Percentiles rank a stretch among this genome's conserved stretches.
These are phyloP conservation scores for Grosmannia huntii DNA, from an alignment of 2,329 filamentous ascomycete genomes.

Conservation along the genomic window DNA sequence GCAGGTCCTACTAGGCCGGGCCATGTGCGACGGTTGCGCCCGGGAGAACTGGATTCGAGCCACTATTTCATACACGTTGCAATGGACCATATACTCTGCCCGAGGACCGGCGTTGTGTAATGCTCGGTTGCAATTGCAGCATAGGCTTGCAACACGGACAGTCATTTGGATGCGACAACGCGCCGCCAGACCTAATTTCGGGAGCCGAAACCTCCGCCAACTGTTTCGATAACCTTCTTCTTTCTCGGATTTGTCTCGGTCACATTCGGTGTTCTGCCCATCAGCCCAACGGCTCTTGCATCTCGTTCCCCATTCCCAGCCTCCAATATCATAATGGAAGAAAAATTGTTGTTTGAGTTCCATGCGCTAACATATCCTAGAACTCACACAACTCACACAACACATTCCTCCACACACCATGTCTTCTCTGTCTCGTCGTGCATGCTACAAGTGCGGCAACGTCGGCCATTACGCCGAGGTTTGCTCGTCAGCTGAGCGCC, in stretches of 20 bases:
- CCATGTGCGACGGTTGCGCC: neutral
- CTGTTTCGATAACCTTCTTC: neutral
- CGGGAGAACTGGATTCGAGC: neutral
- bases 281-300: neutral
- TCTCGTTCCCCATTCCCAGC: too few species aligned
- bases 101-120: neutral
- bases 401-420: conserved; percentile 31
- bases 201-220: neutral
- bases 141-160: neutral
- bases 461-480: conserved; percentile 77
- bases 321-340: neutral
- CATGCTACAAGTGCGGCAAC: conserved; percentile 75
- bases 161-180: neutral
- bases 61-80: too few species aligned
- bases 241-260: neutral
- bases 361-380: neutral
- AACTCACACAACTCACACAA: too few species aligned
- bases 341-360: neutral
- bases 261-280: neutral
- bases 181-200: neutral
- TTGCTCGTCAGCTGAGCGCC: conserved; percentile 92
- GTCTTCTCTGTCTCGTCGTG: conserved; percentile 71
- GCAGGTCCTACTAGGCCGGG: conserved; percentile 10
- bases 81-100: neutral
- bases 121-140: neutral